Percentiles rank a stretch among this genome's conserved stretches.
phyloP scores from a whole-genome alignment of 441 rosid genomes.

The Pelargonium australe region DNA sequence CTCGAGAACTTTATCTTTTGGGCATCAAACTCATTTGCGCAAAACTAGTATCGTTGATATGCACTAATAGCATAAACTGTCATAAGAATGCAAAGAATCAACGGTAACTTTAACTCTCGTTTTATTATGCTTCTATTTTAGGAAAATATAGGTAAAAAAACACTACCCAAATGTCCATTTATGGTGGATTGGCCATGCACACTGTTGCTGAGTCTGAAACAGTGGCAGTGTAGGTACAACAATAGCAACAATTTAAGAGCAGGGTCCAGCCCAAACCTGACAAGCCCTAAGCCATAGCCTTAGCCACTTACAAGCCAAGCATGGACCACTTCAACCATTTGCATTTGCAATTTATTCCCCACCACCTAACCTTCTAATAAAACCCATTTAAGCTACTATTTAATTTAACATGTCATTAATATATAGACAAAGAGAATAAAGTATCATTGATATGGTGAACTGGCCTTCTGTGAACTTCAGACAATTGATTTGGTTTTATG shows the following conservation, averaged over 20 bases:
- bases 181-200: constrained; percentile 4
- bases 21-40: no score
- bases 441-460: no score
- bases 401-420: no score
- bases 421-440: no score
- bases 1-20: no score
- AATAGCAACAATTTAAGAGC: not conserved
- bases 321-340: not conserved
- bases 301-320: not conserved
- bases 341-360: not conserved
- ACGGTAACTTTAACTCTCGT: not conserved
- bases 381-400: not conserved
- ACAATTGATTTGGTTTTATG: no score
- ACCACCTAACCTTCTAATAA: not conserved
- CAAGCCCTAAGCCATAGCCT: no score
- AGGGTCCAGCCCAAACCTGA: constrained; percentile 1
- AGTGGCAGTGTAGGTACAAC: no score
- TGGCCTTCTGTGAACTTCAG: no score
- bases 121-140: not conserved
- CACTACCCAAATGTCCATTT: not conserved
- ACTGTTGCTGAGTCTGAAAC: not conserved
- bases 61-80: no score
- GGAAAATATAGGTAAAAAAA: not conserved
- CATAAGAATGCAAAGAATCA: no score
- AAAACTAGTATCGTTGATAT: no score